Percentiles rank a stretch among this genome's conserved stretches.
Evolutionary conservation across 208 protist genomes (phyloP).

Genomic region (Acanthamoeba healyi): DNA sequence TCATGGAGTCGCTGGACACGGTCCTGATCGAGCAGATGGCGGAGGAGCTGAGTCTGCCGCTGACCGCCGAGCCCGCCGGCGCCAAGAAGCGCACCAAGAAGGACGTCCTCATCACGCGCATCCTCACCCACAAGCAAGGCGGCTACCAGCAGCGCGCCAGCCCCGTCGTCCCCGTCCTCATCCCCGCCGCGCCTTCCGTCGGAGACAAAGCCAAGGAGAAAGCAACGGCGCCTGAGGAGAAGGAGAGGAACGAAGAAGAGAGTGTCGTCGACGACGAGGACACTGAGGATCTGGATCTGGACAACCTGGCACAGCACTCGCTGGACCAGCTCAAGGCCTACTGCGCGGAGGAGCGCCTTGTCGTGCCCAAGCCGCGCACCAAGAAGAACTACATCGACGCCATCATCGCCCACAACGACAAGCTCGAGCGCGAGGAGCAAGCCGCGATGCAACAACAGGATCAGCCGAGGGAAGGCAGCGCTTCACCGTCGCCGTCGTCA

Average conservation of each 20-base stretch:
- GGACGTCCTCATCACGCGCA: not conserved
- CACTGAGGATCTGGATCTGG: no score
- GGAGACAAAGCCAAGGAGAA: not conserved
- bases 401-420: not conserved
- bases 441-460: not conserved
- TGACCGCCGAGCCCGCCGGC: not conserved
- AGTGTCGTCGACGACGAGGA: not conserved
- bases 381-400: constrained; percentile 17
- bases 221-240: not conserved
- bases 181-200: not conserved
- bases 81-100: not conserved
- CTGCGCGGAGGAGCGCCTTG: not conserved
- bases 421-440: not conserved
- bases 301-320: not conserved
- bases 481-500: not conserved
- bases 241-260: not conserved
- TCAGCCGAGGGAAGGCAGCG: not conserved
- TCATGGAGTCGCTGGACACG: not conserved
- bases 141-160: not conserved
- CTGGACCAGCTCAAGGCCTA: not conserved
- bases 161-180: not conserved
- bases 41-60: not conserved
- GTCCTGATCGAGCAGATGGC: not conserved
- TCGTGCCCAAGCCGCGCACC: not conserved
- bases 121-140: not conserved